These are phyloP conservation scores for Tylopilus intermedius DNA, from an alignment of 768 basidiomycete species.

Conservation along the genomic window DNA sequence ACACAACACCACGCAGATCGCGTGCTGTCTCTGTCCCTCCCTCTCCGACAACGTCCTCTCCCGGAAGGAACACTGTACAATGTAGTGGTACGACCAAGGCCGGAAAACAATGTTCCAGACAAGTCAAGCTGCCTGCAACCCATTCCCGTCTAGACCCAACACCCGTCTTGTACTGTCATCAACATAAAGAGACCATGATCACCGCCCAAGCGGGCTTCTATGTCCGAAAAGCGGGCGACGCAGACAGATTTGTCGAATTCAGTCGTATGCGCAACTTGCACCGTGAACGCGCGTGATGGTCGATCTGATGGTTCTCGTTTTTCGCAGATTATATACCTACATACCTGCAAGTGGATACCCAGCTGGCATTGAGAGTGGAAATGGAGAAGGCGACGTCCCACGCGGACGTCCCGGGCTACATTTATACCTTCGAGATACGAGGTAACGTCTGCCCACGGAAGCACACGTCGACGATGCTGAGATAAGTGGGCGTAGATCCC, in stretches of 20 bases:
- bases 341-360: slow-evolving; percentile 59
- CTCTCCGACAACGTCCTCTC: slow-evolving; percentile 17
- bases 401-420: slow-evolving; percentile 68
- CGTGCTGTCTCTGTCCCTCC: slow-evolving; percentile 18
- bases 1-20: slow-evolving; percentile 17
- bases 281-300: not conserved
- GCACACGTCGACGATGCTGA: slow-evolving; percentile 5
- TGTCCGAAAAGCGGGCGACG: slow-evolving; percentile 37
- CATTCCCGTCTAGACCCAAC: slow-evolving; percentile 24
- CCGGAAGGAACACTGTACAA: slow-evolving; percentile 31
- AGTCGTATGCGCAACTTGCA: slow-evolving; percentile 37
- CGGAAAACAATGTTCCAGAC: slow-evolving; percentile 57
- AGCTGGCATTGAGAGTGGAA: slow-evolving; percentile 47
- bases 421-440: slow-evolving; percentile 78
- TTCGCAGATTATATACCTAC: slow-evolving; percentile 62
- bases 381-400: slow-evolving; percentile 51
- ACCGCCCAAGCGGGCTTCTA: slow-evolving; percentile 50
- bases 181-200: slow-evolving; percentile 57
- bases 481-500: slow-evolving; percentile 22
- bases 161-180: slow-evolving; percentile 51
- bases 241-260: slow-evolving; percentile 50
- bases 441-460: slow-evolving; percentile 35
- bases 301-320: slow-evolving; percentile 5
- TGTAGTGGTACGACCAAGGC: slow-evolving; percentile 65
- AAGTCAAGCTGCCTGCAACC: slow-evolving; percentile 42